These are phyloP conservation scores for Phytophthora vignae DNA, from an alignment of 352 stramenopile species.

Conservation along the genomic window DNA sequence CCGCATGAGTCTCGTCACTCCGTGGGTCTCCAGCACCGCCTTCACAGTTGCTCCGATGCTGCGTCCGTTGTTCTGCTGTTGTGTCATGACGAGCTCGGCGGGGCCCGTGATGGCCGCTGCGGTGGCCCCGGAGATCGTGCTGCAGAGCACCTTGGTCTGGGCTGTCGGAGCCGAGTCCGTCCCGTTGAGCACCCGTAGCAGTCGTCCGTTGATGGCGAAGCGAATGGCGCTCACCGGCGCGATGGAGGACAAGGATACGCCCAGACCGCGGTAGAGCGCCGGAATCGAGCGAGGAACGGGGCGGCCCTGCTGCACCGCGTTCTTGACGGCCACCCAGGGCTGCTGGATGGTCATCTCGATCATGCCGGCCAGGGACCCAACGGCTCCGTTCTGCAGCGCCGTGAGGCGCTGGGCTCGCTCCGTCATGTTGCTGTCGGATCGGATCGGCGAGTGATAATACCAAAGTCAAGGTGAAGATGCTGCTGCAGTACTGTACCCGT, in stretches of 20 bases:
- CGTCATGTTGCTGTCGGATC: constrained; percentile 32
- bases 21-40: constrained; percentile 54
- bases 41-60: constrained; percentile 64
- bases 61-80: constrained; percentile 80
- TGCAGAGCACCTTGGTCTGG: constrained; percentile 64
- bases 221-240: constrained; percentile 80
- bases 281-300: constrained; percentile 66
- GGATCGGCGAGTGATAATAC: constrained; percentile 15
- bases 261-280: constrained; percentile 79
- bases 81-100: constrained; percentile 83
- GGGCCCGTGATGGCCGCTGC: constrained; percentile 72
- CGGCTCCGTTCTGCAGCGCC: constrained; percentile 71
- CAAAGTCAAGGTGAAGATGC: constrained; percentile 23
- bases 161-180: constrained; percentile 39
- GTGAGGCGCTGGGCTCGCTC: constrained; percentile 69
- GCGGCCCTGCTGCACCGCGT: constrained; percentile 81
- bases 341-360: constrained; percentile 85
- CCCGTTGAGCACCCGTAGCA: constrained; percentile 49
- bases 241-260: constrained; percentile 78
- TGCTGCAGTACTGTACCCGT: not conserved
- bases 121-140: constrained; percentile 57
- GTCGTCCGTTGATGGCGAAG: constrained; percentile 77
- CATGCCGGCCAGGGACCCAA: constrained; percentile 85
- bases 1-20: constrained; percentile 59
- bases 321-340: constrained; percentile 84